Percentiles rank a stretch among this genome's conserved stretches.
Conservation (phyloP, 805 yeast genomes). For the Millerozyma miso region DNA sequence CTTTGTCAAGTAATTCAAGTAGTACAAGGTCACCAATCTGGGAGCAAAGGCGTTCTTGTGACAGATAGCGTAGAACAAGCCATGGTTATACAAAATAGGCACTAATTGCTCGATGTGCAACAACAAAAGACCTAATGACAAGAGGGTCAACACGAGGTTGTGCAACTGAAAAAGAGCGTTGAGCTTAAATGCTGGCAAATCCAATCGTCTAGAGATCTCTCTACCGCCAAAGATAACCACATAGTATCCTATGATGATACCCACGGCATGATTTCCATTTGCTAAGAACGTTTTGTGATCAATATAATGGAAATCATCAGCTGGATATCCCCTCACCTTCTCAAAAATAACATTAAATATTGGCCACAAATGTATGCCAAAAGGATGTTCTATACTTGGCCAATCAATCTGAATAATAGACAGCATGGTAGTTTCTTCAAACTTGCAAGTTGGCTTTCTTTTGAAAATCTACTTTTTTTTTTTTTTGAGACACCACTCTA, state of each 20-base stretch:
- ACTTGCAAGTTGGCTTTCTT: background rate
- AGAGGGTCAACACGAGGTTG: conserved; percentile 67
- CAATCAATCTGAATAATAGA: conserved; percentile 20
- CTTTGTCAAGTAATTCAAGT: conserved; percentile 87
- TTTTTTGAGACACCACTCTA: too few species aligned
- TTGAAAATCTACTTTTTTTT: background rate
- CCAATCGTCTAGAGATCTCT: conserved; percentile 46
- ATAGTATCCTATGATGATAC: conserved; percentile 39
- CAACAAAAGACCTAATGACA: conserved; percentile 62
- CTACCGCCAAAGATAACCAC: conserved; percentile 65
- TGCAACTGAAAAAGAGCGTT: conserved; percentile 79
- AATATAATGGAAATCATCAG: conserved; percentile 63
- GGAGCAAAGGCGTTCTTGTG: conserved; percentile 75
- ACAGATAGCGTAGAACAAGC: conserved; percentile 83
- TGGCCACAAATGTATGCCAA: conserved; percentile 65
- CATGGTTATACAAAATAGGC: conserved; percentile 72
- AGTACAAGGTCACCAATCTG: conserved; percentile 77
- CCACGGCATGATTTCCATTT: conserved; percentile 51
- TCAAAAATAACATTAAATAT: conserved; percentile 50
- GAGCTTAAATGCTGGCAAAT: conserved; percentile 65
- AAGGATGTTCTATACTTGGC: conserved; percentile 44
- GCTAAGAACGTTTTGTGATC: conserved; percentile 66
- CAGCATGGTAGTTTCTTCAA: conserved; percentile 3
- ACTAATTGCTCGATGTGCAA: conserved; percentile 80
- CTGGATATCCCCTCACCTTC: conserved; percentile 49